A percentile compares a stretch with the other conserved stretches of the same genome.
These are phyloP conservation scores for Helenozyma baotianmanensis DNA, from an alignment of 805 yeast species.

Conservation along the genomic window DNA sequence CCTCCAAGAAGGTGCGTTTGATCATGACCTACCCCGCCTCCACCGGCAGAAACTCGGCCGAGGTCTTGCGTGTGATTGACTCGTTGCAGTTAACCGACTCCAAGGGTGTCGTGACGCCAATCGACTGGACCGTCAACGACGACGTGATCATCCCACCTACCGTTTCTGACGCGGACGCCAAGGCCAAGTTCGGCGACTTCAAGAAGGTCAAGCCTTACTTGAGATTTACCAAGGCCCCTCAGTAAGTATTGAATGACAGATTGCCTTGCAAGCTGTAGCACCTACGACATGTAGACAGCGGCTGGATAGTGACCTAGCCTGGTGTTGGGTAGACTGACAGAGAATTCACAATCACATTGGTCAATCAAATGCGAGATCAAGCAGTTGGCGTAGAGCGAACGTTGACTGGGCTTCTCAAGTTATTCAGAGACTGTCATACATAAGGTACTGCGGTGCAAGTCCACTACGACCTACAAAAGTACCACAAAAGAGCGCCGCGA, in stretches of 20 bases:
- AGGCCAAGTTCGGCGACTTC: conserved; percentile 57
- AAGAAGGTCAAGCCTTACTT: conserved; percentile 58
- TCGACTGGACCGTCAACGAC: conserved; percentile 69
- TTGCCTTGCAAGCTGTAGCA: no score
- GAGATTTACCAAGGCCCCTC: conserved; percentile 44
- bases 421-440: no score
- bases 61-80: conserved; percentile 65
- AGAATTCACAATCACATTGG: no score
- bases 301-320: no score
- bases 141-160: conserved; percentile 71
- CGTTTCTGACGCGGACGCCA: conserved; percentile 57
- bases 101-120: conserved; percentile 62
- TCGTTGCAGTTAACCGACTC: conserved; percentile 63
- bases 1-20: conserved; percentile 57
- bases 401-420: no score
- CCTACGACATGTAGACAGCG: no score
- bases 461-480: no score
- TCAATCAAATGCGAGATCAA: no score
- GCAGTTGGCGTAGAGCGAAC: no score
- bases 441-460: no score
- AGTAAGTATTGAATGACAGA: conserved; percentile 4
- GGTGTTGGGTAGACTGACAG: no score
- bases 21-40: conserved; percentile 68
- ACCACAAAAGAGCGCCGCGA: no score
- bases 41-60: conserved; percentile 73